These are phyloP conservation scores for Tetragonia tetragonoides DNA, from an alignment of 148 eudicot species.

Conservation along the genomic window DNA sequence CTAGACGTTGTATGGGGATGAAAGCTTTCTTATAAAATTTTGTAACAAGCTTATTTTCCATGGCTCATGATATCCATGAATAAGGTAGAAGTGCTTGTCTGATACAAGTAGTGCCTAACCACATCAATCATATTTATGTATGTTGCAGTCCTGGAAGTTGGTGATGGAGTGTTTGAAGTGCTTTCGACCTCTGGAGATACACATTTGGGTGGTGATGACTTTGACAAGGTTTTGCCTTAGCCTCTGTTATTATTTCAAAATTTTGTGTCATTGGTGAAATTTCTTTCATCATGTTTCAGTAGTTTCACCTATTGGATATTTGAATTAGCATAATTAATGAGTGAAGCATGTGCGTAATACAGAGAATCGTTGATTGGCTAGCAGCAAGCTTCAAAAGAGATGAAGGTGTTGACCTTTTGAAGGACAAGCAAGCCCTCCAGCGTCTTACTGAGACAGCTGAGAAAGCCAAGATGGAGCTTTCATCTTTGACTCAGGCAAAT, in stretches of 20 bases:
- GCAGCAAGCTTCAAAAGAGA: conserved; percentile 73
- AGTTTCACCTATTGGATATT: neutral
- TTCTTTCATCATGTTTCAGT: neutral
- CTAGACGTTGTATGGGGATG: neutral
- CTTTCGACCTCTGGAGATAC: conserved; percentile 98
- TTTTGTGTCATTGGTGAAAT: neutral
- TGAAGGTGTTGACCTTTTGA: conserved; percentile 90
- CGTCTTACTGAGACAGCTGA: conserved; percentile 94
- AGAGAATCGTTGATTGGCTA: conserved; percentile 98
- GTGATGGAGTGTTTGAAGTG: conserved; percentile 99
- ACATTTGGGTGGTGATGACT: conserved; percentile 98
- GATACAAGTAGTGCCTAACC: neutral
- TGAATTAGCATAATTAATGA: neutral
- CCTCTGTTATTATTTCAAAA: neutral
- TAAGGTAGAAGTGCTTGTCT: neutral
- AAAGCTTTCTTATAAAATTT: neutral
- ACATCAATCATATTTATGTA: neutral
- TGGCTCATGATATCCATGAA: neutral
- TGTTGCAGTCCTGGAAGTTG: conserved; percentile 86
- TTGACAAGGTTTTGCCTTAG: conserved; percentile 65
- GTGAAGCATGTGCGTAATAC: conserved; percentile 18
- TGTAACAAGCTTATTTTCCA: neutral
- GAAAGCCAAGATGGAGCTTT: conserved; percentile 98
- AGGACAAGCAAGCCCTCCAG: conserved; percentile 98
- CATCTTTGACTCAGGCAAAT: conserved; percentile 84